Conservation (phyloP, 495 filamentous ascomycete genomes). For the Cladorrhinum samala region DNA sequence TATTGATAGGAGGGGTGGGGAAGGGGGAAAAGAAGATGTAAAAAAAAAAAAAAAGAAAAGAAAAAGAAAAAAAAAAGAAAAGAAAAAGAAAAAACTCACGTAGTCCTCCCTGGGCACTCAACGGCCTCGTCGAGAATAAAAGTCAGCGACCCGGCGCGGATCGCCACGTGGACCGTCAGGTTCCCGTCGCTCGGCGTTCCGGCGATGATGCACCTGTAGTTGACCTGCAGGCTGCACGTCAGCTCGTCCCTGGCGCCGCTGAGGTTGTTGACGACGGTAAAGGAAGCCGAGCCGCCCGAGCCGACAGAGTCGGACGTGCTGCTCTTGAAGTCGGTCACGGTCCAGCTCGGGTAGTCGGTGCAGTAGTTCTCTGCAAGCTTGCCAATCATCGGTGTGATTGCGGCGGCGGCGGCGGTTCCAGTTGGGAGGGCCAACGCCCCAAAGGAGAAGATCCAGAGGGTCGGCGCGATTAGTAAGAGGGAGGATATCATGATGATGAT, state of each 20-base stretch:
- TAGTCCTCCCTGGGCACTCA: neutral
- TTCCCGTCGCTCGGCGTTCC: constrained; percentile 16
- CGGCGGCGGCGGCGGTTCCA: neutral
- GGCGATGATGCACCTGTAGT: constrained; percentile 19
- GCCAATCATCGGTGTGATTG: too few relatives aligned
- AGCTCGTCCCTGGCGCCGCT: constrained; percentile 11
- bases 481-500: neutral
- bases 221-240: constrained; percentile 19
- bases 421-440: neutral
- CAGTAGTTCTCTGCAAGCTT: too few relatives aligned
- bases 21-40: neutral
- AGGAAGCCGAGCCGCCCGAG: constrained; percentile 7
- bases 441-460: neutral
- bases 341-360: constrained; percentile 12
- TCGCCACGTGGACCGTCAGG: constrained; percentile 7
- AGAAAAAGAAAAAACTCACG: neutral
- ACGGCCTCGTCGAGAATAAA: constrained; percentile 4
- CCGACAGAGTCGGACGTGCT: constrained; percentile 16
- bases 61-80: neutral
- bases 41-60: neutral
- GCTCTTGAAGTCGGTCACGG: constrained; percentile 14
- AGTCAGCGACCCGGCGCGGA: constrained; percentile 9
- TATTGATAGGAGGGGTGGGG: too few relatives aligned
- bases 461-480: neutral
- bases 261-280: constrained; percentile 17